Percentiles rank a stretch among this genome's conserved stretches.
phyloP scores from a whole-genome alignment of 306 rosid species.

The Nissolia schottii region DNA sequence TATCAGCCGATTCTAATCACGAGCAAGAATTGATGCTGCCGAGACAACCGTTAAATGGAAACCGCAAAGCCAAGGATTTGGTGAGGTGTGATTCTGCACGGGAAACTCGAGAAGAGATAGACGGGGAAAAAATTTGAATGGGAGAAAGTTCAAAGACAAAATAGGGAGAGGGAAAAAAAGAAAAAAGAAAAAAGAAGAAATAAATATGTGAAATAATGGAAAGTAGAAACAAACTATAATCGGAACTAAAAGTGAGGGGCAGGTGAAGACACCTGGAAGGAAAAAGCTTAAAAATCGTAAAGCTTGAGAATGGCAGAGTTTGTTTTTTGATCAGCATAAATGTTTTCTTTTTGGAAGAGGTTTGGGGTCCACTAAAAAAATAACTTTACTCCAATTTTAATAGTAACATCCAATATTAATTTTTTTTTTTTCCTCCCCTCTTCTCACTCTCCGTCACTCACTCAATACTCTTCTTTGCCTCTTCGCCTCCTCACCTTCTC shows the following conservation, averaged over 20 bases:
- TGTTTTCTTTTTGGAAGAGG: neutral
- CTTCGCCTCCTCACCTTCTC: no score
- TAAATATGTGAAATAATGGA: no score
- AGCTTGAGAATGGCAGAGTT: neutral
- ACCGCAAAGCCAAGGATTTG: neutral
- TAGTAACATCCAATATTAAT: no score
- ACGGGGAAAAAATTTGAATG: neutral
- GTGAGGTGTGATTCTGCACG: slow-evolving; percentile 21
- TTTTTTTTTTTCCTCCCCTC: no score
- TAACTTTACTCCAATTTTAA: no score
- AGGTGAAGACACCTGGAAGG: neutral
- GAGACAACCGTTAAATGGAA: slow-evolving; percentile 22
- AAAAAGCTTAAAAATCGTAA: slow-evolving; percentile 5
- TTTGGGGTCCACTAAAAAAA: no score
- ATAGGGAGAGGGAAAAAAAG: slow-evolving; percentile 20
- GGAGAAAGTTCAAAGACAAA: slow-evolving; percentile 23
- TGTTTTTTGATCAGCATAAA: neutral
- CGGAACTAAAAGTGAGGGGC: slow-evolving; percentile 21
- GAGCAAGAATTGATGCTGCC: slow-evolving; percentile 1
- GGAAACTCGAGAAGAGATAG: neutral
- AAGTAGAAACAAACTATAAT: slow-evolving; percentile 17
- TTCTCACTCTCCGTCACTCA: no score
- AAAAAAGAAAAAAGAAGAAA: no score
- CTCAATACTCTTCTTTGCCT: no score
- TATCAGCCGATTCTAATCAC: slow-evolving; percentile 33